Conservation (phyloP, 164 flowering plant genomes). For the Nymphaea thermarum region DNA sequence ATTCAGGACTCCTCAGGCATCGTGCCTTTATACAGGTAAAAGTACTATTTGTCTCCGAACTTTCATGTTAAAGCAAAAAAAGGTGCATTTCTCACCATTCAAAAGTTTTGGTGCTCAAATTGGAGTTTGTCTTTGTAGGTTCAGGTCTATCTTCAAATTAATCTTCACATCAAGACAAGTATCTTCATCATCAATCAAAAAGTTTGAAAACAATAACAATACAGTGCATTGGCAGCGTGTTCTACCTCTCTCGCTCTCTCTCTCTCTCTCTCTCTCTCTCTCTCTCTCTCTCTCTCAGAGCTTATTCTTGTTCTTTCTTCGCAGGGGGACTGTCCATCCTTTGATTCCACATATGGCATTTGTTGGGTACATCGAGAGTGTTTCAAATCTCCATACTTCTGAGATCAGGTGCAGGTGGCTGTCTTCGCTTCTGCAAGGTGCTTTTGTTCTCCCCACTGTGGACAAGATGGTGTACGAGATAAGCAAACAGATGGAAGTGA, state of each 20-base stretch:
- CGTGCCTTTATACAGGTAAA: constrained; percentile 78
- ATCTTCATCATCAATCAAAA: too few species aligned
- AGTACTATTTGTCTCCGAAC: neutral
- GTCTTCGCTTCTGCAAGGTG: constrained; percentile 34
- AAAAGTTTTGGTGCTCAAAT: too few species aligned
- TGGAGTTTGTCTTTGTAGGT: too few species aligned
- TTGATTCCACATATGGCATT: constrained; percentile 84
- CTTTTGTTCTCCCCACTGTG: constrained; percentile 63
- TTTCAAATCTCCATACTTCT: constrained; percentile 63
- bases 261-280: neutral
- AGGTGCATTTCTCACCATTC: too few species aligned
- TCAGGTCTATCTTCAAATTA: too few species aligned
- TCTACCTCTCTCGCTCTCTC: neutral
- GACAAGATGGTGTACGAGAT: constrained; percentile 57
- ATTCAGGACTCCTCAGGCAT: constrained; percentile 45
- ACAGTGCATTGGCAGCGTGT: too few species aligned
- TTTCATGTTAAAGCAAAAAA: too few species aligned
- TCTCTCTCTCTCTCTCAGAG: constrained; percentile 1
- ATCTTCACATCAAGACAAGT: too few species aligned
- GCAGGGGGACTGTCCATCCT: constrained; percentile 75
- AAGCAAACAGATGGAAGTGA: constrained; percentile 46
- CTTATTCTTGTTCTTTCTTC: neutral
- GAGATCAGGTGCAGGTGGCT: constrained; percentile 88
- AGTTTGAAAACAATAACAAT: too few species aligned
- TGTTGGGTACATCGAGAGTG: constrained; percentile 72